phyloP scores from a whole-genome alignment of 176 grass and related monocot genomes.

The Lolium multiflorum region DNA sequence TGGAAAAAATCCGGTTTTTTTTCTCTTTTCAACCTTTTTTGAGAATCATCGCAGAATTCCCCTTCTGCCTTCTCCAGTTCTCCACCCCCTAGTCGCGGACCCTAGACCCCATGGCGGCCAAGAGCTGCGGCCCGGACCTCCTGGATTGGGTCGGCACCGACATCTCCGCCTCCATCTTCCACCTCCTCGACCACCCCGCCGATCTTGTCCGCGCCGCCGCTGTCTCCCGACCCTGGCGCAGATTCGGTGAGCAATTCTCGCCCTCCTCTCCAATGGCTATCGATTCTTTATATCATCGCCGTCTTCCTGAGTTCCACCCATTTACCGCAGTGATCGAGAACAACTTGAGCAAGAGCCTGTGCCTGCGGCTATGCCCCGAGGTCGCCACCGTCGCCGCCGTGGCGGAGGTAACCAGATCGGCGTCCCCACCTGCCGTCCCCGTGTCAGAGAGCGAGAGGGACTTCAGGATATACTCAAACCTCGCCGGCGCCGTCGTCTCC shows the following conservation, averaged over 20 bases:
- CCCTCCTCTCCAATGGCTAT: neutral
- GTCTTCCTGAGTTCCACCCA: neutral
- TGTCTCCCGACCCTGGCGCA: slow-evolving; percentile 85
- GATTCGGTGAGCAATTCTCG: slow-evolving; percentile 47
- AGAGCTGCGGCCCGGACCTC: slow-evolving; percentile 49
- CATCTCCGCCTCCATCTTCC: slow-evolving; percentile 56
- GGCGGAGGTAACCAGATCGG: slow-evolving; percentile 42
- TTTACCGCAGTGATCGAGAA: slow-evolving; percentile 60
- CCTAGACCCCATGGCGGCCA: slow-evolving; percentile 28
- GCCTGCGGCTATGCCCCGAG: slow-evolving; percentile 63
- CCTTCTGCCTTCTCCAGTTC: too few species aligned
- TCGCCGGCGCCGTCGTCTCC: slow-evolving; percentile 59
- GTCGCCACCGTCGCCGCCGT: slow-evolving; percentile 58
- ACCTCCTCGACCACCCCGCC: slow-evolving; percentile 58
- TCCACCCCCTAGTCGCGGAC: neutral
- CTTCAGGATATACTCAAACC: slow-evolving; percentile 62
- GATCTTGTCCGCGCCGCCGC: slow-evolving; percentile 68
- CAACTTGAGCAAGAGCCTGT: slow-evolving; percentile 69
- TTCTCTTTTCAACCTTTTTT: too few species aligned
- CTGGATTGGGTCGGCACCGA: slow-evolving; percentile 69
- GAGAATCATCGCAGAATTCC: too few species aligned
- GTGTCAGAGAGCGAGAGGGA: slow-evolving; percentile 61
- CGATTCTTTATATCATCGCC: neutral
- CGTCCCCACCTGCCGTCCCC: slow-evolving; percentile 15
- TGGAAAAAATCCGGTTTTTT: too few species aligned